Percentiles rank a stretch among this genome's conserved stretches.
phyloP scores from a whole-genome alignment of 2,329 filamentous ascomycete genomes.

The Aspergillus sp. region DNA sequence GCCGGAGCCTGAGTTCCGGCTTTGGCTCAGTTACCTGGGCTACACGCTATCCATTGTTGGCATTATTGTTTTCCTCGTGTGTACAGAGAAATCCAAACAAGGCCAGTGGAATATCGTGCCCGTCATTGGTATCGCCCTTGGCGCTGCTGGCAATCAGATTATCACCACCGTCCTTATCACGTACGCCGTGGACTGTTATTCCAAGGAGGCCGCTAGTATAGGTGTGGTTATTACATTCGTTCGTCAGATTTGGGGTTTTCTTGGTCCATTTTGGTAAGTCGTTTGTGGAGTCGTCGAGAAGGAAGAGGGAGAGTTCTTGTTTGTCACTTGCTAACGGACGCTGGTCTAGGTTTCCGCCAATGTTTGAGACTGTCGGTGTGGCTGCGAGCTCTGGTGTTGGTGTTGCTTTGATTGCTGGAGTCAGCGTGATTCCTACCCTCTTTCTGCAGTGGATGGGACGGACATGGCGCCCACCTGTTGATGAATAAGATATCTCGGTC shows the following conservation, averaged over 20 bases:
- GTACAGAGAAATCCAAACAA: conserved; percentile 40
- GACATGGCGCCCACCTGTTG: conserved; percentile 11
- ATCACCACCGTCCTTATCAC: conserved; percentile 58
- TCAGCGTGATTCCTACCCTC: conserved; percentile 27
- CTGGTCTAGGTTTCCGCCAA: conserved; percentile 24
- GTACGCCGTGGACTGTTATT: conserved; percentile 54
- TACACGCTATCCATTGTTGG: conserved; percentile 48
- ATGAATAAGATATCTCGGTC: no score
- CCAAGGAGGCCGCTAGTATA: conserved; percentile 49
- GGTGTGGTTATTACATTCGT: conserved; percentile 58
- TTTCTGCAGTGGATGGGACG: conserved; percentile 23
- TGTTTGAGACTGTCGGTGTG: conserved; percentile 30
- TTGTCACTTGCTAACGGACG: background rate
- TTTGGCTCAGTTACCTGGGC: conserved; percentile 54
- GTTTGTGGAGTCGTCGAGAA: background rate
- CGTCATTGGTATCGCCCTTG: conserved; percentile 49
- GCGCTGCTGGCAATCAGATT: conserved; percentile 54
- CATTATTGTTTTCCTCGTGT: conserved; percentile 52
- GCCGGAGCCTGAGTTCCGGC: conserved; percentile 47
- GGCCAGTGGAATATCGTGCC: conserved; percentile 53
- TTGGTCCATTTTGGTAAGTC: conserved; percentile 34
- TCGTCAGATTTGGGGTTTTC: conserved; percentile 36
- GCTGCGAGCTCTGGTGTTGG: conserved; percentile 25
- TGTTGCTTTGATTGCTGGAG: conserved; percentile 23
- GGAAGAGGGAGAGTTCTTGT: conserved; percentile 8